Percentiles rank a stretch among this genome's conserved stretches.
These are phyloP conservation scores for Ascochyta viciae-villosae DNA, from an alignment of 2,329 filamentous ascomycete species.

Conservation along the genomic window DNA sequence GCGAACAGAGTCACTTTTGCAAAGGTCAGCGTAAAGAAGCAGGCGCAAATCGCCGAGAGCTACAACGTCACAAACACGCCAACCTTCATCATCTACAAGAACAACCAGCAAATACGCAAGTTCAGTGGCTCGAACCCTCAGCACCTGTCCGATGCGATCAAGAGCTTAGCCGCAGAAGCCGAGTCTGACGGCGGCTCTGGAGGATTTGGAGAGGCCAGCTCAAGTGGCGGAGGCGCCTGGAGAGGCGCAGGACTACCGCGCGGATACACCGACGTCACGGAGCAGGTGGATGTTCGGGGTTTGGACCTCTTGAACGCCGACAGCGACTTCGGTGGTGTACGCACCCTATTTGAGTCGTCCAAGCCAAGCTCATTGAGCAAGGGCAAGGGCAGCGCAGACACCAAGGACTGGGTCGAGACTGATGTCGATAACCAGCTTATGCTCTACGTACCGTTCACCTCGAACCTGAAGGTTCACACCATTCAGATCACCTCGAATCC, in stretches of 20 bases:
- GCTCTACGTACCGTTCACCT: constrained; percentile 89
- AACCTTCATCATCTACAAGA: constrained; percentile 84
- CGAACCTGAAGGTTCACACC: constrained; percentile 87
- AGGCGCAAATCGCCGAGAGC: constrained; percentile 74
- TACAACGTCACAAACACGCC: constrained; percentile 82
- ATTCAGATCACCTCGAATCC: constrained; percentile 84
- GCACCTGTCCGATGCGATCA: constrained; percentile 73
- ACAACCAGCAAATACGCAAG: constrained; percentile 70
- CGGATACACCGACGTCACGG: constrained; percentile 83
- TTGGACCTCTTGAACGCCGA: constrained; percentile 90
- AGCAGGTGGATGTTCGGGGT: constrained; percentile 78
- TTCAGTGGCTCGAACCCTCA: constrained; percentile 76
- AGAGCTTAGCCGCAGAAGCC: constrained; percentile 73
- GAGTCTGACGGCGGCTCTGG: constrained; percentile 54
- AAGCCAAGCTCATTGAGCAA: constrained; percentile 68
- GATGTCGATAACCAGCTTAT: constrained; percentile 97
- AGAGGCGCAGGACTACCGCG: constrained; percentile 76
- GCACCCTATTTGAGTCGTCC: constrained; percentile 72
- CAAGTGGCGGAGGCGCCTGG: constrained; percentile 66
- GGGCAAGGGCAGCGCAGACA: constrained; percentile 58
- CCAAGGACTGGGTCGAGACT: constrained; percentile 87
- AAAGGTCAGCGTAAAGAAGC: constrained; percentile 83
- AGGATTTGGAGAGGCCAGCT: constrained; percentile 52
- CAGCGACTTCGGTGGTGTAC: constrained; percentile 74
- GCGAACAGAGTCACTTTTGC: constrained; percentile 79